Evolutionary conservation across 108 stramenopile species (phyloP).

Genomic region (Cylindrotheca fusiformis): DNA sequence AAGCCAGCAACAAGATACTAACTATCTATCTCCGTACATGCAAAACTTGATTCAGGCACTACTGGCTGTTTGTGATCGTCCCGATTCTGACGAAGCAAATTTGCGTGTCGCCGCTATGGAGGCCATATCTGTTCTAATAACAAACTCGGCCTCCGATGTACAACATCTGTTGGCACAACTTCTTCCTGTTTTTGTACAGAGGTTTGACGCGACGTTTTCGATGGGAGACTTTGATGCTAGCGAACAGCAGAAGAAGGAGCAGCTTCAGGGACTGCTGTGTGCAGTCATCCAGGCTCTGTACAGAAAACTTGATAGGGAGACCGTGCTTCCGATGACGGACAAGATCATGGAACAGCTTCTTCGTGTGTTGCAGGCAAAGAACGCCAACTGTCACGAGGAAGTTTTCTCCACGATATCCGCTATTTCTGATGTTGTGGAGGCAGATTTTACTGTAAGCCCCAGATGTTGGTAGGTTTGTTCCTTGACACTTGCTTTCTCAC

Average conservation of each 20-base stretch:
- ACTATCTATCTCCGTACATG: slow-evolving; percentile 79
- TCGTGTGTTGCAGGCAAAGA: slow-evolving; percentile 83
- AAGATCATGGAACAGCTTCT: slow-evolving; percentile 82
- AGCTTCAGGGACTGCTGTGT: slow-evolving; percentile 85
- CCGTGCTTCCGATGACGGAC: slow-evolving; percentile 76
- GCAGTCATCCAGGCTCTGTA: slow-evolving; percentile 78
- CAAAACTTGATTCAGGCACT: slow-evolving; percentile 70
- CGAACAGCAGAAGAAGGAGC: slow-evolving; percentile 84
- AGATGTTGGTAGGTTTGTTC: background rate
- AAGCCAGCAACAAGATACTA: slow-evolving; percentile 58
- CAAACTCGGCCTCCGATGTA: slow-evolving; percentile 82
- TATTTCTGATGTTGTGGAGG: slow-evolving; percentile 81
- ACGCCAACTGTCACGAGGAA: slow-evolving; percentile 90
- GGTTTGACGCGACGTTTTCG: slow-evolving; percentile 71
- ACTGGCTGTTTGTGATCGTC: slow-evolving; percentile 80
- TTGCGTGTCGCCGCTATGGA: slow-evolving; percentile 83
- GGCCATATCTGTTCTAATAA: slow-evolving; percentile 82
- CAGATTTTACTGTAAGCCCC: slow-evolving; percentile 64
- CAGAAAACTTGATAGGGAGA: slow-evolving; percentile 69
- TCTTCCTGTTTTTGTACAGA: slow-evolving; percentile 74
- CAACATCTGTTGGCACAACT: slow-evolving; percentile 57
- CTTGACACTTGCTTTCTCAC: background rate
- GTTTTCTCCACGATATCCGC: slow-evolving; percentile 90
- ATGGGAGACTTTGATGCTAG: slow-evolving; percentile 76
- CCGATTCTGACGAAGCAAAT: slow-evolving; percentile 80